These are phyloP conservation scores for Parachaetomium inaequale DNA, from an alignment of 495 filamentous ascomycete genomes.

Conservation along the genomic window DNA sequence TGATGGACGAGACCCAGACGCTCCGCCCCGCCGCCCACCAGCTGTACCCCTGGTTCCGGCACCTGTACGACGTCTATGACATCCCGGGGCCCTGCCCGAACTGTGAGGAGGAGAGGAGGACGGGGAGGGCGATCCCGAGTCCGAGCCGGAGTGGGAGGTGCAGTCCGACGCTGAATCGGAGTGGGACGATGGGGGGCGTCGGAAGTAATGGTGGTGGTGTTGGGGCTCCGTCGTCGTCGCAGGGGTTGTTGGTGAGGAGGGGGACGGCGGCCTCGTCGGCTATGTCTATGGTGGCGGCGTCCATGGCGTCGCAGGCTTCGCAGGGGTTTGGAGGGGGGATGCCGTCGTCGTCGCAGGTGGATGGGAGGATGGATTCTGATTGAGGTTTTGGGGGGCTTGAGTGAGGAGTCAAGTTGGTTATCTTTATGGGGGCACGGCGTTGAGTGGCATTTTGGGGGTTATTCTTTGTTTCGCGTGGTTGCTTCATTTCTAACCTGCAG, in stretches of 20 bases:
- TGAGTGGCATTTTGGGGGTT: not conserved
- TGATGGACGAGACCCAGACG: slow-evolving; percentile 28
- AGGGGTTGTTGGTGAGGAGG: not conserved
- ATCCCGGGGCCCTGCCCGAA: slow-evolving; percentile 24
- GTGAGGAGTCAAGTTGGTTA: not conserved
- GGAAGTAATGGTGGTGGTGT: not conserved
- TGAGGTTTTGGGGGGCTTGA: not conserved
- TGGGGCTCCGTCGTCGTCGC: no score
- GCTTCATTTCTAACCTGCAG: not conserved
- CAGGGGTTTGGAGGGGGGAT: not conserved
- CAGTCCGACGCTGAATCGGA: slow-evolving; percentile 19
- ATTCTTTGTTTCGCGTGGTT: not conserved
- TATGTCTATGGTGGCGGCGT: not conserved
- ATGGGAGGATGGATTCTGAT: not conserved
- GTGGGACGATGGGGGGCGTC: not conserved
- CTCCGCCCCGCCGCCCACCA: slow-evolving; percentile 28
- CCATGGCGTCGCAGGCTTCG: not conserved
- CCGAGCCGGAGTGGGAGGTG: slow-evolving; percentile 1
- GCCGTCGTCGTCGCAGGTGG: not conserved
- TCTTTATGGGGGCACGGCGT: not conserved
- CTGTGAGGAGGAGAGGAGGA: slow-evolving; percentile 31
- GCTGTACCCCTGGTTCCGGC: slow-evolving; percentile 32
- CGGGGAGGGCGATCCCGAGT: slow-evolving; percentile 17
- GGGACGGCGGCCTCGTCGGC: not conserved
- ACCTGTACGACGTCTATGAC: slow-evolving; percentile 27